Evolutionary conservation across 2,329 filamentous ascomycete genomes (phyloP), one percentile per base, ranked within the genome.

Genomic region (Trichoderma sp.): DNA sequence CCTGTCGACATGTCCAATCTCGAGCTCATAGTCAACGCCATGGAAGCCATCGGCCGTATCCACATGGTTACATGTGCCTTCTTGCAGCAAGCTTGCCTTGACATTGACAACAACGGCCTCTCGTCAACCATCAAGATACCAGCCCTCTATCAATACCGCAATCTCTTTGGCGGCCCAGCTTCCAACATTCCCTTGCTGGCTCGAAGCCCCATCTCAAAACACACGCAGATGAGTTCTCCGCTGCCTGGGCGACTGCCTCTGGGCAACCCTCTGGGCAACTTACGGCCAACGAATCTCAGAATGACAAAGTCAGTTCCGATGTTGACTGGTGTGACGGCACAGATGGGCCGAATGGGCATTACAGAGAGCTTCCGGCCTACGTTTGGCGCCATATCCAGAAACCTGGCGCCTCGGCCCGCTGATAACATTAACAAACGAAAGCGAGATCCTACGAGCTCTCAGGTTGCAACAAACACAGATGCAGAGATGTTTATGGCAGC

Each of bases 51-150:
- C 71, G 91, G 91, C 61, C 86, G 87, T 47, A 88, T 88, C 66
- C 94, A 96, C 74, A 84, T 89, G 1, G 86, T 97, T 40, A 94
- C 93, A 0, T 89, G 91, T 57, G 92, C 92, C 0, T 97, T 97
- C 77, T 82, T 97, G n/a, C 89, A 91, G 14, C 94, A 97, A 76
- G 83, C 95, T 0, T 88, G 94, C 69, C 84, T 94, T 16, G 94
- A 97, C 73, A 87, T 97, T 11, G 88, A 93, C 29, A 77, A 78
- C 33, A 85, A 83, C 69, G 80, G 79, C 1, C 76, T 87, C 27
- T 71, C 75, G 3, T 71, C 76, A 4, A 74, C 76, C 11, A 77
- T 83, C 14, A 75, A 73, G 11, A 71, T 84, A 14, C 79, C 82
- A 0, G 74, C 70, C 3, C 72, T 83, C 21, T 73, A 75, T 10